Conservation (phyloP, 257 asterid genomes). For the Verbena officinalis region DNA sequence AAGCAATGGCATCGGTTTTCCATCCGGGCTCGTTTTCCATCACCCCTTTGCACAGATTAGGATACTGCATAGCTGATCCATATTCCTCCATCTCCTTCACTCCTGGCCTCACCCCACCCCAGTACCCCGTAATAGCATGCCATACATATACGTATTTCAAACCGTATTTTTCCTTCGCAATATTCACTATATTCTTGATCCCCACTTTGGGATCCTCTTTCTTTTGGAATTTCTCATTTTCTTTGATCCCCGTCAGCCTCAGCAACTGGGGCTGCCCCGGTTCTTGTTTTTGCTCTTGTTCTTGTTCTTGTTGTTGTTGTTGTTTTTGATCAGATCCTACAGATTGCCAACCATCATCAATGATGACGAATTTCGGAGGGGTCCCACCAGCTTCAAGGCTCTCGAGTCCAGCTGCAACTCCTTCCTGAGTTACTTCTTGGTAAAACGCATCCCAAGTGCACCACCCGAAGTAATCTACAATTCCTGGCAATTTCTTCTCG, state of each 20-base stretch:
- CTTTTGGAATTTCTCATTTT: slow-evolving; percentile 65
- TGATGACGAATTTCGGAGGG: slow-evolving; percentile 76
- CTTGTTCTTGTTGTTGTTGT: neutral
- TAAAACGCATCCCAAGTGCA: slow-evolving; percentile 96
- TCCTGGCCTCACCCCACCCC: slow-evolving; percentile 91
- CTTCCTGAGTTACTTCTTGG: slow-evolving; percentile 81
- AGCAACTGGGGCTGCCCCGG: slow-evolving; percentile 41
- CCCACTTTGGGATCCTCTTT: slow-evolving; percentile 54
- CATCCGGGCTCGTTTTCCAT: slow-evolving; percentile 78
- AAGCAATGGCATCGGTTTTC: slow-evolving; percentile 67
- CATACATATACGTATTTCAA: slow-evolving; percentile 79
- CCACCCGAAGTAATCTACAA: slow-evolving; percentile 84
- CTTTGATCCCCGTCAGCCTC: slow-evolving; percentile 71
- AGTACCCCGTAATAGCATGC: slow-evolving; percentile 92
- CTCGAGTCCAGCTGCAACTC: slow-evolving; percentile 71
- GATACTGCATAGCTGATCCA: slow-evolving; percentile 68
- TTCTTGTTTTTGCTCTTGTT: slow-evolving; percentile 31
- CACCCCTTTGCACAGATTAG: slow-evolving; percentile 64
- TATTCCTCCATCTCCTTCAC: slow-evolving; percentile 69
- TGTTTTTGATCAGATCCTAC: slow-evolving; percentile 46
- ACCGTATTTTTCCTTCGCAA: slow-evolving; percentile 75
- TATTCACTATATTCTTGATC: slow-evolving; percentile 62
- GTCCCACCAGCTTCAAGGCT: slow-evolving; percentile 70
- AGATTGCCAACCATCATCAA: slow-evolving; percentile 91
- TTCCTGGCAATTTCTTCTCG: slow-evolving; percentile 77